Evolutionary conservation across 352 stramenopile genomes (phyloP), one percentile per base, ranked within the genome.

Genomic region (Phytophthora cactorum): DNA sequence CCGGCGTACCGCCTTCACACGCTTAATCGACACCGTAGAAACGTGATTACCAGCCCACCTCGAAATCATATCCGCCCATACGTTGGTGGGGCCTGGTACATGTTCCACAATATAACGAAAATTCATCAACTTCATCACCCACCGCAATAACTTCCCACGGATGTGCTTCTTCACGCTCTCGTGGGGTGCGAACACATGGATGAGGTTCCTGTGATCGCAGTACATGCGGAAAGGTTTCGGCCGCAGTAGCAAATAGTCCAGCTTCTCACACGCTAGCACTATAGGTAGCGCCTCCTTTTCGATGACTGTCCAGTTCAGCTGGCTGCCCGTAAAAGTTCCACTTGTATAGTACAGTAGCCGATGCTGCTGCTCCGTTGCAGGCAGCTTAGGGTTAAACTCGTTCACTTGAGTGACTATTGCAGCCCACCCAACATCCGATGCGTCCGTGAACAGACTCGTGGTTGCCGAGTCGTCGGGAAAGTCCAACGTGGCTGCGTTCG

Each of bases 241-340:
- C 5, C 28, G 8, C 9, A 61, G 28, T 0, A 52, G 10, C 7
- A 45, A n/a, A 10, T 61, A 53, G 29, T 17, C 34, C 15, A n/a
- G 38, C 7, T 52, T 61, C 28, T 52, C 43, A 25, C 54, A 61
- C 0, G 41, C 54, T 0, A 38, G 4, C 0, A 5, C 43, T 27
- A 61, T 53, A 2, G 43, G 54, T 39, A 54, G 55, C 11, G 44
- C 53, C 4, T n/a, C n/a, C n/a, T n/a, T n/a, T n/a, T n/a, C n/a
- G n/a, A n/a, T n/a, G n/a, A n/a, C n/a, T n/a, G n/a, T n/a, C n/a
- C n/a, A n/a, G n/a, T n/a, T n/a, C n/a, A n/a, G n/a, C n/a, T n/a
- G n/a, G n/a, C n/a, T n/a, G n/a, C 55, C 44, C 3, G 17, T 31
- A 34, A 60, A 32, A 6, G 14, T 45, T 25, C 41, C 53, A 25